A percentile compares a stretch with the other conserved stretches of the same genome.
Evolutionary conservation across 1,284 basidiomycete species (phyloP).

Genomic region (Irpex lacteus): DNA sequence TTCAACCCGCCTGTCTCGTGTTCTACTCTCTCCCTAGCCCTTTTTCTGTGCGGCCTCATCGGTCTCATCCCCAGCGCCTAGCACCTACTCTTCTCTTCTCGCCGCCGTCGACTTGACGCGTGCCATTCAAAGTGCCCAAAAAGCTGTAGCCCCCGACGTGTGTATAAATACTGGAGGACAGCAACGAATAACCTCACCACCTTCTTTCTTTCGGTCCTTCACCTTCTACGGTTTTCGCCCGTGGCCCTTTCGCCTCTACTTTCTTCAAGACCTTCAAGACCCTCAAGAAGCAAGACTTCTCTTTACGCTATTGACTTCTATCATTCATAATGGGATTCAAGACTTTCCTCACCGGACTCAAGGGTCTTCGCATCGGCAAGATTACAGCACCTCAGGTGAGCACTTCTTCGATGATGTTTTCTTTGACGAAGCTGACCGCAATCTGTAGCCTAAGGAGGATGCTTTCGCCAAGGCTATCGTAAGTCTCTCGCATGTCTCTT

Average conservation of each 20-base stretch:
- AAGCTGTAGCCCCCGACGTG: no score
- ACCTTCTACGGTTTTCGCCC: neutral
- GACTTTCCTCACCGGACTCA: neutral
- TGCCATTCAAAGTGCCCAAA: no score
- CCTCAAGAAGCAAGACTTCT: neutral
- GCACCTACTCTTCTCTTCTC: no score
- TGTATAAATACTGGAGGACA: no score
- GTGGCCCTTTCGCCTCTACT: neutral
- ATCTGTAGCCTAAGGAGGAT: neutral
- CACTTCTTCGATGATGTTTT: neutral
- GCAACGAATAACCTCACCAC: neutral
- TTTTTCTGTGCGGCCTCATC: no score
- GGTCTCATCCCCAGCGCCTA: no score
- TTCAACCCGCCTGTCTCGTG: no score
- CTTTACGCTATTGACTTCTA: neutral
- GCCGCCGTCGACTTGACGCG: no score
- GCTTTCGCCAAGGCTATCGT: neutral
- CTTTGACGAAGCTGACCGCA: neutral
- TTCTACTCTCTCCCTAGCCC: no score
- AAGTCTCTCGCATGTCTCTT: neutral
- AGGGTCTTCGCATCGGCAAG: neutral
- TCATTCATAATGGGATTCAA: neutral
- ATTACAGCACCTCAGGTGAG: neutral
- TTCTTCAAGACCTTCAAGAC: neutral
- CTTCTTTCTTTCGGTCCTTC: neutral